phyloP scores from a whole-genome alignment of 2,329 filamentous ascomycete species.

The Capronia americana region DNA sequence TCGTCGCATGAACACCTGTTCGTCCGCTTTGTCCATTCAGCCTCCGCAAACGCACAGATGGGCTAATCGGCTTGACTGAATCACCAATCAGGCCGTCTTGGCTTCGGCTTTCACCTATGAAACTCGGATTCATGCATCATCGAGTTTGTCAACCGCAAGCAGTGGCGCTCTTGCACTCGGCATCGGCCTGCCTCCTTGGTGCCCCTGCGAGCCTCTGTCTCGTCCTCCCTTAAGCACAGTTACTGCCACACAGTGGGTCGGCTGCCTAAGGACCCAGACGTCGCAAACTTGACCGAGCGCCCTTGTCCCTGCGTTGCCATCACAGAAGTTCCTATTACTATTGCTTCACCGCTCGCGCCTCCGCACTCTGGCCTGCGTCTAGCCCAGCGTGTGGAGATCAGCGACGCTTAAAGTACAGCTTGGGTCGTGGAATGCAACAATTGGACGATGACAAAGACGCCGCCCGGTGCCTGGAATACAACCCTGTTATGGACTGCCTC shows the following conservation, averaged over 20 bases:
- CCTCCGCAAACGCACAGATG: constrained; percentile 6
- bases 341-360: neutral
- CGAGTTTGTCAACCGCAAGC: constrained; percentile 10
- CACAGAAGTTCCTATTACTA: neutral
- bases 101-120: constrained; percentile 7
- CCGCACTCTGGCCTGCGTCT: neutral
- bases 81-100: constrained; percentile 11
- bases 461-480: neutral
- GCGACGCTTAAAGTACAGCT: neutral
- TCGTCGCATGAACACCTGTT: constrained; percentile 40
- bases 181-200: neutral
- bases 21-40: constrained; percentile 23
- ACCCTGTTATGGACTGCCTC: neutral
- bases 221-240: neutral
- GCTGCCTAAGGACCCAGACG: neutral
- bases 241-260: constrained; percentile 5
- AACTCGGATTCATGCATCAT: constrained; percentile 17
- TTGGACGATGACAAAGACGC: neutral
- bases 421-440: neutral
- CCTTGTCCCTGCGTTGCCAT: neutral
- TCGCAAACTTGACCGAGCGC: constrained; percentile 8
- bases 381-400: neutral
- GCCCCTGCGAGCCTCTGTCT: neutral
- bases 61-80: neutral
- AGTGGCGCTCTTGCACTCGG: neutral